Conservation (phyloP, 257 asterid genomes). For the Solanum tacnaense region DNA sequence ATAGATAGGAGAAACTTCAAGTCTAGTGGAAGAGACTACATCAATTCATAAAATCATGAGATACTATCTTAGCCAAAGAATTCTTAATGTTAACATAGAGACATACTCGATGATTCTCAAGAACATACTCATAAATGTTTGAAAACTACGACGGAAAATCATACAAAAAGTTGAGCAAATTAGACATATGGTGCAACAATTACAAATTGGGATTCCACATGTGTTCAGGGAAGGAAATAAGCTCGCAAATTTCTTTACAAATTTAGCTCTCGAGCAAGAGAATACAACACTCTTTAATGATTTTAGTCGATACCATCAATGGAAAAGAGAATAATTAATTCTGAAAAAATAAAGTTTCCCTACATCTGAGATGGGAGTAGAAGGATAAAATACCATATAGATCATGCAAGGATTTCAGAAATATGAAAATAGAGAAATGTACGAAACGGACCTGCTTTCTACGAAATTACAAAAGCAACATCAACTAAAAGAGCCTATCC, state of each 20-base stretch:
- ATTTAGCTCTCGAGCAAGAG: neutral
- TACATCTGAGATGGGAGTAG: too few species aligned
- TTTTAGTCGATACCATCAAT: neutral
- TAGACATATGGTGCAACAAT: neutral
- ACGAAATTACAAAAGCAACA: too few species aligned
- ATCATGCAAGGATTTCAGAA: too few species aligned
- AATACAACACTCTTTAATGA: neutral
- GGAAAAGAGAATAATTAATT: neutral
- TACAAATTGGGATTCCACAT: neutral
- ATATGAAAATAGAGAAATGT: too few species aligned
- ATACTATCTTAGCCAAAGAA: neutral
- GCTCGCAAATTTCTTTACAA: neutral
- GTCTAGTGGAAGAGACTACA: neutral
- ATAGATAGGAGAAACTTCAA: too few species aligned
- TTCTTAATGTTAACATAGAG: neutral
- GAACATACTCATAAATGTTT: neutral
- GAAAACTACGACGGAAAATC: neutral
- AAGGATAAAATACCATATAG: too few species aligned
- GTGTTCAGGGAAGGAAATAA: neutral
- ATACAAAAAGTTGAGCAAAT: too few species aligned
- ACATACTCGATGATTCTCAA: neutral
- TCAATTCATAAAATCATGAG: too few species aligned
- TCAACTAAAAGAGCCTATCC: too few species aligned
- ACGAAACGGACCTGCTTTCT: too few species aligned
- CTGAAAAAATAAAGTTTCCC: too few species aligned